These are phyloP conservation scores for Ottelia alismoides DNA, from an alignment of 106 monocot species.

Conservation along the genomic window DNA sequence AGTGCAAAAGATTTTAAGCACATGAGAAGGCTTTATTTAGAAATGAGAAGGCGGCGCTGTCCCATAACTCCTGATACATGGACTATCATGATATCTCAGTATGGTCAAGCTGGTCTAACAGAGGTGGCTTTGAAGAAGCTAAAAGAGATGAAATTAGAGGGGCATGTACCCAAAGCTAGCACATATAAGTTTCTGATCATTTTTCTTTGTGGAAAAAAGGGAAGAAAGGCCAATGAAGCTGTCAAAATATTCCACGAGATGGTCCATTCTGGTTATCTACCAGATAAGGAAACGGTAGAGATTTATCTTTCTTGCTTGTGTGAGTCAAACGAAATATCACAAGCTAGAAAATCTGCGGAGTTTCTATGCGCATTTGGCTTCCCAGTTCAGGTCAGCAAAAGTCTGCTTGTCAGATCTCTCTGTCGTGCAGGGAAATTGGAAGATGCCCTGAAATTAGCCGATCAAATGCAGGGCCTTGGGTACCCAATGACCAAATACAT, in stretches of 20 bases:
- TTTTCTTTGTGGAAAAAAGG: constrained; percentile 71
- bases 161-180: constrained; percentile 31
- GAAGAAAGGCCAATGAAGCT: constrained; percentile 48
- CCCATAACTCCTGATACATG: constrained; percentile 54
- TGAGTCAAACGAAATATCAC: constrained; percentile 30
- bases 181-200: constrained; percentile 71
- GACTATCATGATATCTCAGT: constrained; percentile 87
- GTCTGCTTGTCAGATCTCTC: constrained; percentile 47
- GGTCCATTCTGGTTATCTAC: constrained; percentile 32
- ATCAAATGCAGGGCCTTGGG: constrained; percentile 30
- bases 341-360: constrained; percentile 37
- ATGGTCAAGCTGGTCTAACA: constrained; percentile 78
- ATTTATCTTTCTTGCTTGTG: constrained; percentile 63
- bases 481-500: constrained; percentile 37
- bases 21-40: constrained; percentile 60
- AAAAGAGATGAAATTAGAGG: constrained; percentile 60
- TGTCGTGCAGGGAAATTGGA: constrained; percentile 50
- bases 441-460: constrained; percentile 27
- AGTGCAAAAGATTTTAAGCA: constrained; percentile 69
- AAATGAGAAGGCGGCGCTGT: constrained; percentile 48
- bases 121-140: constrained; percentile 63
- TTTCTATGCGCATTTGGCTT: constrained; percentile 46
- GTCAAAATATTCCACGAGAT: constrained; percentile 63
- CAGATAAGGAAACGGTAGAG: constrained; percentile 47
- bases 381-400: constrained; percentile 31